Evolutionary conservation across 73 alveolate species (phyloP), one percentile per base, ranked within the genome.

Genomic region (Stentor coeruleus): DNA sequence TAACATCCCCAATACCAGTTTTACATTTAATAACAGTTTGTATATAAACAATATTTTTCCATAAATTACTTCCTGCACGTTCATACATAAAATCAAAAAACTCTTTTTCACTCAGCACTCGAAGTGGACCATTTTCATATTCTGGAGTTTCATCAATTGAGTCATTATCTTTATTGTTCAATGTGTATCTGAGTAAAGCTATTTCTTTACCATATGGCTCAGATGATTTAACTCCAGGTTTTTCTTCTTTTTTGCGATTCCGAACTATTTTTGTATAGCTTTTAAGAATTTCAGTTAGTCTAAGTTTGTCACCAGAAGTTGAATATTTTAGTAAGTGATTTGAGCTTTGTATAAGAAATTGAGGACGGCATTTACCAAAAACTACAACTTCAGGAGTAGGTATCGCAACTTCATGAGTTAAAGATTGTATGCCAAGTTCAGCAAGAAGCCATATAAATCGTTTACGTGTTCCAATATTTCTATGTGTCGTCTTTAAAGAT

Each of bases 1-100:
- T 57, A 20, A 57, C 28, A 20, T 57, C 73, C 0, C 73, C 73
- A 20, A 57, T 57, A n/a, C 73, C 73, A 57, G 28, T 20, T 57
- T 57, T 57, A 57, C 73, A 57, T 57, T 57, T 57, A 57, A 57
- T 57, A 57, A 57, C 73, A 0, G 73, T 57, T 31, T 57, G 73
- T 57, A 57, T 57, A 57, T 57, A 57, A 20, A 31, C 15, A 57
- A 57, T 57, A 20, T n/a, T 57, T 31, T 31, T 57, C 28, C 73
- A 57, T 57, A 57, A 20, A n/a, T 20, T 1, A 2, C 73, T 57
- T 0, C 73, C 73, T 20, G 73, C 35, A n/a, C 73, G 15, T 2
- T 57, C 73, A 57, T 31, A 57, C 73, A 57, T 57, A 0, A 57
- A 57, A 57, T 57, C 73, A 57, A 2, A 20, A 31, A 57, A 57